Percentiles rank a stretch among this genome's conserved stretches.
phyloP scores from a whole-genome alignment of 2,329 filamentous ascomycete species.

The Colletotrichum cuscutae region DNA sequence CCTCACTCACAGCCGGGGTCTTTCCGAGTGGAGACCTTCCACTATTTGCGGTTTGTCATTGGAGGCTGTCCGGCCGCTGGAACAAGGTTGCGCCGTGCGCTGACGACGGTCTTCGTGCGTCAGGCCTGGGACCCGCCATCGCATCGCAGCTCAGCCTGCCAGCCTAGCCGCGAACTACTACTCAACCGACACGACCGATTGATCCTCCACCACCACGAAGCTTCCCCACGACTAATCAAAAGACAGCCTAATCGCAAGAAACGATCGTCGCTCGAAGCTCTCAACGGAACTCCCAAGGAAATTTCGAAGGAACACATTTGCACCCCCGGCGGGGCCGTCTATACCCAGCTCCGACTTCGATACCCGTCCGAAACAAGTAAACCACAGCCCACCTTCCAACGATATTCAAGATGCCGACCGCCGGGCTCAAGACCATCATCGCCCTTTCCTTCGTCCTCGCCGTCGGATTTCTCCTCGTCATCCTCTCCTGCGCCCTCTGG shows the following conservation, averaged over 20 bases:
- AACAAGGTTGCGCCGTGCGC: constrained; percentile 33
- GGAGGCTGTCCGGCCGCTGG: constrained; percentile 8
- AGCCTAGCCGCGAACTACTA: constrained; percentile 19
- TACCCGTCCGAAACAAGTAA: constrained; percentile 30
- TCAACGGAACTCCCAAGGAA: neutral
- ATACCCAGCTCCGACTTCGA: constrained; percentile 8
- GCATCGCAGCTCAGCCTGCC: constrained; percentile 31
- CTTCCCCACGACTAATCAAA: neutral
- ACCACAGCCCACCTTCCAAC: constrained; percentile 2
- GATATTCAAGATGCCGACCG: constrained; percentile 69
- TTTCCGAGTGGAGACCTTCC: constrained; percentile 5
- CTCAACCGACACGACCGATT: constrained; percentile 1
- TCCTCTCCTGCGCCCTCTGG: constrained; percentile 96
- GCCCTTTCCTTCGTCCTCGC: constrained; percentile 98
- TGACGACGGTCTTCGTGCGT: constrained; percentile 28
- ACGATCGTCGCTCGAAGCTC: neutral
- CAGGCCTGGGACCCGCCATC: constrained; percentile 31
- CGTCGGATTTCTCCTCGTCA: constrained; percentile 98
- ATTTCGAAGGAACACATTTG: neutral
- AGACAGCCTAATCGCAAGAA: neutral
- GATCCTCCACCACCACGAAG: constrained; percentile 4
- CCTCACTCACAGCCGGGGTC: constrained; percentile 18
- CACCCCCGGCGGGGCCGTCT: constrained; percentile 28
- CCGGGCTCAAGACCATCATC: constrained; percentile 98
- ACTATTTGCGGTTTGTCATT: neutral